These are phyloP conservation scores for Boletus vermiculosoides DNA, from an alignment of 768 basidiomycete species.

Conservation along the genomic window DNA sequence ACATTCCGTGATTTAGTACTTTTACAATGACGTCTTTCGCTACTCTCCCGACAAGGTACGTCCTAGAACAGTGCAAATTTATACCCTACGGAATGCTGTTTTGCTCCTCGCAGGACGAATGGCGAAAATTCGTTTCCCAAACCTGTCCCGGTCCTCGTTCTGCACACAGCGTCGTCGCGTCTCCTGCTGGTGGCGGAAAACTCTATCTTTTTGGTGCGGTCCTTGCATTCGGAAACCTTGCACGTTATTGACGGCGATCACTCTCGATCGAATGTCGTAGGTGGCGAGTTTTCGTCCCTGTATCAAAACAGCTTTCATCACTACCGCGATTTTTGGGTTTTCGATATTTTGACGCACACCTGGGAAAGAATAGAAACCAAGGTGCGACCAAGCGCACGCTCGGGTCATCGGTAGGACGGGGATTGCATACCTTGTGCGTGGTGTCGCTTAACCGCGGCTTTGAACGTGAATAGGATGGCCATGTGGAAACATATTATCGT, in stretches of 20 bases:
- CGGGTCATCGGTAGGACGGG: constrained; percentile 65
- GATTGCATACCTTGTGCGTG: background rate
- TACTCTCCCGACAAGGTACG: constrained; percentile 79
- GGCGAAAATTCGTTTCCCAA: constrained; percentile 81
- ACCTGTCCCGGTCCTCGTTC: constrained; percentile 86
- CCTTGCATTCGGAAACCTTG: no score
- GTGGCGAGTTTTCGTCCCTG: constrained; percentile 84
- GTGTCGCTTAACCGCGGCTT: background rate
- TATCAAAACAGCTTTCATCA: constrained; percentile 85
- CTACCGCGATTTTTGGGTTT: constrained; percentile 87
- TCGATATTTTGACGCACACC: constrained; percentile 71
- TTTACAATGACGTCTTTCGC: constrained; percentile 85
- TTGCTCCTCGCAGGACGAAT: constrained; percentile 73
- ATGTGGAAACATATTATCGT: constrained; percentile 87
- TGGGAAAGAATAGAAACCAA: constrained; percentile 94
- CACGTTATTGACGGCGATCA: background rate
- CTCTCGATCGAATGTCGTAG: constrained; percentile 30
- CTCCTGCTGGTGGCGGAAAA: constrained; percentile 80
- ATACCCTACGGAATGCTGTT: background rate
- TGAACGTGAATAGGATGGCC: constrained; percentile 60
- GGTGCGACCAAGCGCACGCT: constrained; percentile 71
- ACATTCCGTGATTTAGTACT: constrained; percentile 49
- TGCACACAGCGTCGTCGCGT: constrained; percentile 78
- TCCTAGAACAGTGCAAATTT: background rate
- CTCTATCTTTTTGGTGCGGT: constrained; percentile 73